Conservation (phyloP, 2,329 filamentous ascomycete genomes). For the Pyrenophora graminea region DNA sequence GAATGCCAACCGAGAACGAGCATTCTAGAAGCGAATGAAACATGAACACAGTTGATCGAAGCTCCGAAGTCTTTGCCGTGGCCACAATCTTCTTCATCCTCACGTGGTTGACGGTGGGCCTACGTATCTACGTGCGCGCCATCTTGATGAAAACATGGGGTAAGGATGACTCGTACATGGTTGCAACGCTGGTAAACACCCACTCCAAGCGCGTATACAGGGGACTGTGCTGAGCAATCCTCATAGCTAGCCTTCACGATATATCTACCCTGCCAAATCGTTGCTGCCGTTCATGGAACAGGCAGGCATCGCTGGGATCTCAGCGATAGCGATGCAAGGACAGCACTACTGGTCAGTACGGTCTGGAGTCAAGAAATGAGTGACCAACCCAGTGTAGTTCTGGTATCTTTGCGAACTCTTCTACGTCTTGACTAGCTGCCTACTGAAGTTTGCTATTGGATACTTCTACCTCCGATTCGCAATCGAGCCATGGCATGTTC, state of each 20-base stretch:
- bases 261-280: constrained; percentile 48
- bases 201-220: background rate
- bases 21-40: background rate
- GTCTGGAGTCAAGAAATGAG: background rate
- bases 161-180: constrained; percentile 49
- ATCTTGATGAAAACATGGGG: constrained; percentile 46
- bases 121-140: constrained; percentile 47
- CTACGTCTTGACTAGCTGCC: constrained; percentile 55
- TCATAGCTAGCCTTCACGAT: constrained; percentile 44
- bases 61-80: constrained; percentile 31
- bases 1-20: background rate
- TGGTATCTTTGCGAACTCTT: constrained; percentile 63
- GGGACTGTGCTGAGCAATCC: background rate
- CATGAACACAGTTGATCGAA: constrained; percentile 21
- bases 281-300: constrained; percentile 47
- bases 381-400: constrained; percentile 38
- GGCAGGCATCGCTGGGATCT: constrained; percentile 46
- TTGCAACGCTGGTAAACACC: constrained; percentile 40
- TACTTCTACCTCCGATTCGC: constrained; percentile 60
- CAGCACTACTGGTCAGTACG: constrained; percentile 33
- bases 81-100: constrained; percentile 47
- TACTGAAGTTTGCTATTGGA: constrained; percentile 58
- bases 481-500: constrained; percentile 50
- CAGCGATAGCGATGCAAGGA: constrained; percentile 32
- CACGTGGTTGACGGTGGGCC: constrained; percentile 43